phyloP scores from a whole-genome alignment of 225 moss, liverwort and hornwort genomes.

The Bryoerythrophyllum caledonicum region DNA sequence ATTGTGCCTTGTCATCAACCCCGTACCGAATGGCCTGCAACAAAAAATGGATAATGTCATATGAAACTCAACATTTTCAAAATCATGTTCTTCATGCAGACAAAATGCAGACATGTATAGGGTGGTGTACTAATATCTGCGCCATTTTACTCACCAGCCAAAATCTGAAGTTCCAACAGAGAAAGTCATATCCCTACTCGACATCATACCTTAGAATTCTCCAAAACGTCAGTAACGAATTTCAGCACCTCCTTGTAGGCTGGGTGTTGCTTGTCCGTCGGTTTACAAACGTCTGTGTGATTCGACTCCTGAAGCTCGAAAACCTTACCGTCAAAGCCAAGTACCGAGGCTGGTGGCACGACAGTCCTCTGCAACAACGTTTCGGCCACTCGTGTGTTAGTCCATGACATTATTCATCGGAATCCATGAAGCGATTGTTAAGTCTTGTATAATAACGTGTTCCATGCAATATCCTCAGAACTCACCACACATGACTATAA shows the following conservation, averaged over 20 bases:
- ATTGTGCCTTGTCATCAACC: background rate
- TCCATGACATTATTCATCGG: background rate
- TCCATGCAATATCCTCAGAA: background rate
- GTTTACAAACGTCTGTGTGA: slow-evolving; percentile 26
- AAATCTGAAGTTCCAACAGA: background rate
- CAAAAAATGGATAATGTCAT: background rate
- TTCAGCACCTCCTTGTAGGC: slow-evolving; percentile 16
- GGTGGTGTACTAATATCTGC: background rate
- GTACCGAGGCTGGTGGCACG: slow-evolving; percentile 21
- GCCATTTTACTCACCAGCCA: background rate
- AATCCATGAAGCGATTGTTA: background rate
- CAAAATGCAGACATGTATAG: background rate
- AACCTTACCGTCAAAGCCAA: background rate
- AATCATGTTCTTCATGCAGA: too few relatives aligned
- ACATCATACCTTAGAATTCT: slow-evolving; percentile 3
- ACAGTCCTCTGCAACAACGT: slow-evolving; percentile 25
- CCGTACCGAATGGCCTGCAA: slow-evolving; percentile 16
- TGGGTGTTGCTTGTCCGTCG: slow-evolving; percentile 1
- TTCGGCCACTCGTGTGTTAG: background rate
- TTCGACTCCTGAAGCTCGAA: slow-evolving; percentile 1
- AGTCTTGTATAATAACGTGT: background rate
- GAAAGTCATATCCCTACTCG: background rate
- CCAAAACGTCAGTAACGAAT: background rate
- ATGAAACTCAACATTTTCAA: background rate
- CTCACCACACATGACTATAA: background rate